Evolutionary conservation across 768 basidiomycete genomes (phyloP), one percentile per base, ranked within the genome.

Genomic region (Butyriboletus loyo): DNA sequence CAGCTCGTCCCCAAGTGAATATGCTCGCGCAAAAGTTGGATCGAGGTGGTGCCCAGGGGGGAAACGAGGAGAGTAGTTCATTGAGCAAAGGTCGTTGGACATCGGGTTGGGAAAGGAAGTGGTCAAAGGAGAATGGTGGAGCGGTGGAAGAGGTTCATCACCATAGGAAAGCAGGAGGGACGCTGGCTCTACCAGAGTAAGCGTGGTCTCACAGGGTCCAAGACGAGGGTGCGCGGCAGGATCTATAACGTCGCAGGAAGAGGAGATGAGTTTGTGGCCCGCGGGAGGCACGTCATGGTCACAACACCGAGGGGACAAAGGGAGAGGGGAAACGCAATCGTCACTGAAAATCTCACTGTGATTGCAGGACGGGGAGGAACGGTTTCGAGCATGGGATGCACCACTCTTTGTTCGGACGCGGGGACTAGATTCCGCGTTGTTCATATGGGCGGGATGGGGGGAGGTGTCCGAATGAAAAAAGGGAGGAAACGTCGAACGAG

Each of bases 1-100:
- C 24, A 98, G 77, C 66, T 91, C 86, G 58, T 88, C 89, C 34
- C 79, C 80, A 22, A 89, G 80, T 34, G 74, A 66, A 61, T 89
- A 92, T 42, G 63, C 64, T 37, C 70, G 73, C 43, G 81, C 80
- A 60, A 92, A 92, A 39, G 75, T 72, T 7, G 76, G 63, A 60
- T 85, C 75, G 42, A 92, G 78, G 32, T 64, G 63, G 66, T 92
- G 88, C 1, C 77, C 79, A 5, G 66, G 60, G 1, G 85, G 83
- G 62, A 92, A 91, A 21, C 77, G 77, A 30, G 69, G 70, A 14
- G 80, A 80, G 56, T 78, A 66, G 43, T 65, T 58, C 21, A 41
- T 49, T 1, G 66, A 56, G 13, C 46, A 57, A 43, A 67, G 63
- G 4, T 54, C 55, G 35, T 49, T 41, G 5, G 55, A 41, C 19